Evolutionary conservation across 306 rosid species (phyloP).

Genomic region (Potentilla sterilis): DNA sequence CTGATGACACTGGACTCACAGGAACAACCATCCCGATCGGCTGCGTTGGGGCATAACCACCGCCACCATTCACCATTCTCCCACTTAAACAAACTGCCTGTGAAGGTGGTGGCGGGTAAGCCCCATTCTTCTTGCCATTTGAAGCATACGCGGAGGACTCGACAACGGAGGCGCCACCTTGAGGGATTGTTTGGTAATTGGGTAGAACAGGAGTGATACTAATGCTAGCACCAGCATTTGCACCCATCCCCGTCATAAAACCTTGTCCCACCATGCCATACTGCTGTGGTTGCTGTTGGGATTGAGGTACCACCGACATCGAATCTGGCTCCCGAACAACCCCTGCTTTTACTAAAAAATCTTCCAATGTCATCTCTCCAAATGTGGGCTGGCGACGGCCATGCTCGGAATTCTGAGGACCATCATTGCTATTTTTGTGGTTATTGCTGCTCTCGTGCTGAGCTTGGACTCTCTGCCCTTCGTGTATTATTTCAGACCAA

Average conservation of each 20-base stretch:
- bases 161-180: conserved; percentile 32
- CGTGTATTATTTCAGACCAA: conserved; percentile 88
- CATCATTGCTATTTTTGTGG: conserved; percentile 4
- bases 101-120: conserved; percentile 23
- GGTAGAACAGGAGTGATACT: conserved; percentile 26
- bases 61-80: conserved; percentile 53
- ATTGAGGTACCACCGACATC: conserved; percentile 7
- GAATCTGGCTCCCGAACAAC: conserved; percentile 54
- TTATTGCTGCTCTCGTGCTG: conserved; percentile 22
- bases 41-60: conserved; percentile 43
- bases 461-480: conserved; percentile 28
- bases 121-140: conserved; percentile 48
- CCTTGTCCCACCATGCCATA: conserved; percentile 37
- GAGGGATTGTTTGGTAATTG: conserved; percentile 39
- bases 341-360: conserved; percentile 86
- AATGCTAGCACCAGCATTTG: conserved; percentile 22
- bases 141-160: conserved; percentile 48
- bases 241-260: conserved; percentile 31
- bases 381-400: conserved; percentile 75
- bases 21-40: conserved; percentile 45
- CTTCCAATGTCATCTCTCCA: conserved; percentile 94
- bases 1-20: conserved; percentile 64
- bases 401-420: conserved; percentile 44
- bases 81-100: conserved; percentile 51
- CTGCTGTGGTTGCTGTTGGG: conserved; percentile 29